phyloP scores from a whole-genome alignment of 176 grass and related monocot species.

The Musa beccarii region DNA sequence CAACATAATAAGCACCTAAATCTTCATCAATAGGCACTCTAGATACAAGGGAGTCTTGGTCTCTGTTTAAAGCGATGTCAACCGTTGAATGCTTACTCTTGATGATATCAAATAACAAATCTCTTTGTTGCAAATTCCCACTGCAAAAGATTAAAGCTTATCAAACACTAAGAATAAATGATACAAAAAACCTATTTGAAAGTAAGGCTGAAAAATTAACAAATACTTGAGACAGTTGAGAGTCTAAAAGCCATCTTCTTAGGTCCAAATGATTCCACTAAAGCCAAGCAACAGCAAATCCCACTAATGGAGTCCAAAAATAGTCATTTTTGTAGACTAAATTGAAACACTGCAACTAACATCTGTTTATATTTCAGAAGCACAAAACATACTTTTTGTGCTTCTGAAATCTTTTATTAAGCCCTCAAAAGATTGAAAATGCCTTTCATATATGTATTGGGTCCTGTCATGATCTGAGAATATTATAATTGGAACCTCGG shows the following conservation, averaged over 20 bases:
- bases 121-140: slow-evolving; percentile 57
- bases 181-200: background rate
- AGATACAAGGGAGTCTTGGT: slow-evolving; percentile 25
- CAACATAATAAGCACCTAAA: slow-evolving; percentile 54
- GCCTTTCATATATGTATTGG: too few species aligned
- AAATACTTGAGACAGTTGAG: background rate
- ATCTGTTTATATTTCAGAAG: too few species aligned
- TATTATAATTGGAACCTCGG: too few species aligned
- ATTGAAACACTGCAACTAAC: too few species aligned
- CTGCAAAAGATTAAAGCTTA: slow-evolving; percentile 25
- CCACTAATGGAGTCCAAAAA: too few species aligned
- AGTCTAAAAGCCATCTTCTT: background rate
- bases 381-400: too few species aligned
- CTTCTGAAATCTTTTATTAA: too few species aligned
- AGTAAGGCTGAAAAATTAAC: slow-evolving; percentile 1
- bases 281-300: too few species aligned
- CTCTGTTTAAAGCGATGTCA: slow-evolving; percentile 52
- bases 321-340: too few species aligned
- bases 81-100: slow-evolving; percentile 57
- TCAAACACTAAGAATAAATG: background rate
- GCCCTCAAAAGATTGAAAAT: too few species aligned
- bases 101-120: slow-evolving; percentile 62
- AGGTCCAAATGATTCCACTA: too few species aligned
- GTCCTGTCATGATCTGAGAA: too few species aligned
- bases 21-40: slow-evolving; percentile 36